Base-by-base conservation (phyloP, 2,329 filamentous ascomycete species). In the Westerdykella ornata region DNA sequence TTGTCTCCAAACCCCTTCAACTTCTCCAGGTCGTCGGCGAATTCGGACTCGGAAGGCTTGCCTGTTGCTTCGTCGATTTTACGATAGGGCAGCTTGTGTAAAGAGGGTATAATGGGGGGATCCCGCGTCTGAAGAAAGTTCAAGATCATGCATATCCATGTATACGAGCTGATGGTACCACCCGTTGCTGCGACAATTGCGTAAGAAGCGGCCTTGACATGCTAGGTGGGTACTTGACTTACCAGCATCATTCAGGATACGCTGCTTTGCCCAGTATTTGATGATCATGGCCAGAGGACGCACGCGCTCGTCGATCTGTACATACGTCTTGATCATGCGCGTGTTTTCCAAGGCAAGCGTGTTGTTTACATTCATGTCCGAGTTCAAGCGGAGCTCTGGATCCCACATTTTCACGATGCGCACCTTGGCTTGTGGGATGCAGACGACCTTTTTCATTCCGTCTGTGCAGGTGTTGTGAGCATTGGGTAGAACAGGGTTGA, bases 321-420 rank as follows among this genome's bases (percentile, higher is more conserved):
- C 88, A 68, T 98, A 98, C 1, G 88, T 95, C 62, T 89, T 87
- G 56, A 98, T 92, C 89, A 98, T 94, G 38, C 89, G 81, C 12
- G 92, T 98, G 59, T 98, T 98, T 66, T 97, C 89, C 46, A 98
- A 72, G 3, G 92, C 92, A 39, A 94, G 69, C 0, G 89, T 92
- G 57, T 97, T 98, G 71, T 98, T 98, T 69, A 98, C 89, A 56
- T 98, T 98, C 84, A 98, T 92, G 63, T 98, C 92, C 65, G 89
- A 96, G 13, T 88, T 85, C 38, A 98, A 74, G 50, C 82, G 74
- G 43, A 96, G 73, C 64, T 95, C 88, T 3, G 92, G 92, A 63
- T 98, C 92, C 89, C 92, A 98, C 42, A 95, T 86, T 72, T 97
- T 97, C 54, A 98, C 92, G 59, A 98, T 98, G 3, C 92, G 90